A percentile compares a stretch with the other conserved stretches of the same genome.
Conservation (phyloP, 192 early-diverging fungal genomes). For the Haplosporangium gracile region DNA sequence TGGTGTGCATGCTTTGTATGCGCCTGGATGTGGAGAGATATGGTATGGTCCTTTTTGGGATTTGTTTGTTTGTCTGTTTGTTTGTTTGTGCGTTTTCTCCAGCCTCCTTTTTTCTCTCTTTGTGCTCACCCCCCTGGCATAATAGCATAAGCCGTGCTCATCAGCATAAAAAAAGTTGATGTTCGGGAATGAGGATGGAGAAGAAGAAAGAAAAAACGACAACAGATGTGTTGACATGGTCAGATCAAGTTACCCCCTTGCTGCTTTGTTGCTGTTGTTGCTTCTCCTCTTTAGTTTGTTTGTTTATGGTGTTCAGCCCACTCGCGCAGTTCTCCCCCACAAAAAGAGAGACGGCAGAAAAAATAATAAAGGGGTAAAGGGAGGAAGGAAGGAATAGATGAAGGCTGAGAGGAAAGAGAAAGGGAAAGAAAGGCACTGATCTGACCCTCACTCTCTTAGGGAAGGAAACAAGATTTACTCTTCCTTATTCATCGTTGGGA, state of each 20-base stretch:
- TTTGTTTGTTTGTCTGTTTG: conserved; percentile 7
- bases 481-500: not conserved
- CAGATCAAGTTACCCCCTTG: not conserved
- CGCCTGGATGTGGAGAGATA: conserved; percentile 5
- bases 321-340: conserved; percentile 4
- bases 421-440: not conserved
- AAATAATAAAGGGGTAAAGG: not conserved
- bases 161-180: not conserved
- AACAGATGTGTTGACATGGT: not conserved
- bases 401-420: not conserved
- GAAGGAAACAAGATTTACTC: not conserved
- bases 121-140: conserved; percentile 9
- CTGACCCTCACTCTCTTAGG: not conserved
- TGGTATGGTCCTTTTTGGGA: not conserved
- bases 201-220: not conserved
- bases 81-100: too few relatives aligned
- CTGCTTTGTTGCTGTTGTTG: conserved; percentile 1
- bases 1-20: conserved; percentile 7
- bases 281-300: not conserved
- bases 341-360: not conserved
- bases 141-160: conserved; percentile 7
- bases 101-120: conserved; percentile 7
- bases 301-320: conserved; percentile 1
- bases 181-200: not conserved
- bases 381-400: not conserved